Evolutionary conservation across 2,329 filamentous ascomycete genomes (phyloP), one percentile per base, ranked within the genome.

Genomic region (Fusarium oligoseptatum): DNA sequence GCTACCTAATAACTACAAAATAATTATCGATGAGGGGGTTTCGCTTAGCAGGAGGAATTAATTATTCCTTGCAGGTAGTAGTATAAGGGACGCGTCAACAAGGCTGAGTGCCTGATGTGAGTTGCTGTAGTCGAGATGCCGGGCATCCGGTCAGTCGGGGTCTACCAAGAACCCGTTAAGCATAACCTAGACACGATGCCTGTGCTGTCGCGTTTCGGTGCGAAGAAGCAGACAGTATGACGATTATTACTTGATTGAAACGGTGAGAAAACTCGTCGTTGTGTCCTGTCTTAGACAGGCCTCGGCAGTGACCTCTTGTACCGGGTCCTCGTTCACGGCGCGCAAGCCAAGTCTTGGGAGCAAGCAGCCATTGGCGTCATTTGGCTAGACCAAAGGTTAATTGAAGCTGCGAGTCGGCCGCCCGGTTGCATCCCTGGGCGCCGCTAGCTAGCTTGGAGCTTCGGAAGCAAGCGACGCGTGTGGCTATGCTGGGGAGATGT

Each of bases 401-500:
- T 61, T 61, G 39, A 55, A 36, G 17, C 45, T 39, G 39, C 32
- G 36, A 68, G 71, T 68, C 72, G 64, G 72, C 65, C 61, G 61
- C 58, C 55, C 22, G 45, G n/a, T 24, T 52, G 45, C 29, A 55
- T 50, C 10, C 22, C 60, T 62, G 43, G 68, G 67, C 45, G 60
- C 60, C 60, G 15, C 56, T 63, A 37, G 41, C 12, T 24, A 70
- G 55, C 24, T 27, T 10, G 48, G 37, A 66, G 11, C 43, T 32
- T 36, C 71, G 56, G 63, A 60, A 68, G 58, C 67, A 65, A 68
- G 60, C 56, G 71, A 70, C 32, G 68, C 32, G 61, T 22, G 65
- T 75, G 72, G 72, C 68, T 72, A 67, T 68, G 71, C 61, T 58
- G 43, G 45, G 43, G 34, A 27, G 48, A 39, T 45, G 34, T 32